A percentile compares a stretch with the other conserved stretches of the same genome.
phyloP scores from a whole-genome alignment of 306 rosid species.

The Albizia julibrissin region DNA sequence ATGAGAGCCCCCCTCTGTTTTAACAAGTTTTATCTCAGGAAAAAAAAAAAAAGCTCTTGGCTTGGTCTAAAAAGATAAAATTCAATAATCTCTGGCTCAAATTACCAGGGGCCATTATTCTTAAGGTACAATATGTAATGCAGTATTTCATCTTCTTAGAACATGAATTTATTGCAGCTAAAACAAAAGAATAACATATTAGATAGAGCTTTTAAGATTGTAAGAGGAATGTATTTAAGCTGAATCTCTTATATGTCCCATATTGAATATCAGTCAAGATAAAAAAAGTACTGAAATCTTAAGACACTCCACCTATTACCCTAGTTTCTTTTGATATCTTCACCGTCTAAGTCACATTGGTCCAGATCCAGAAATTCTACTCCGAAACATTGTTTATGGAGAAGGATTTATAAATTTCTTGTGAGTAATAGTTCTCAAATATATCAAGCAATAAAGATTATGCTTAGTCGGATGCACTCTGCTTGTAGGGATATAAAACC shows the following conservation, averaged over 20 bases:
- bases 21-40: background rate
- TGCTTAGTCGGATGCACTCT: constrained; percentile 38
- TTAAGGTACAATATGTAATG: constrained; percentile 6
- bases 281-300: background rate
- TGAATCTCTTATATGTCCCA: background rate
- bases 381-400: background rate
- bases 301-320: background rate
- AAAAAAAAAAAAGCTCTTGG: constrained; percentile 12
- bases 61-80: constrained; percentile 19
- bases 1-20: background rate
- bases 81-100: constrained; percentile 5
- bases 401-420: constrained; percentile 24
- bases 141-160: constrained; percentile 7
- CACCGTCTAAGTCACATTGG: background rate
- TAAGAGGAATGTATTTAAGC: constrained; percentile 10
- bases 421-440: constrained; percentile 18
- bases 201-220: constrained; percentile 26
- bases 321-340: background rate
- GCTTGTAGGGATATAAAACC: constrained; percentile 95
- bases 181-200: background rate
- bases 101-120: background rate
- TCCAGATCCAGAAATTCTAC: background rate
- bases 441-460: constrained; percentile 17
- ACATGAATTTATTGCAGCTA: background rate
- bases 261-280: background rate